Base-by-base conservation (phyloP, 495 filamentous ascomycete genomes). In the Penicillium cosmopolitanum region DNA sequence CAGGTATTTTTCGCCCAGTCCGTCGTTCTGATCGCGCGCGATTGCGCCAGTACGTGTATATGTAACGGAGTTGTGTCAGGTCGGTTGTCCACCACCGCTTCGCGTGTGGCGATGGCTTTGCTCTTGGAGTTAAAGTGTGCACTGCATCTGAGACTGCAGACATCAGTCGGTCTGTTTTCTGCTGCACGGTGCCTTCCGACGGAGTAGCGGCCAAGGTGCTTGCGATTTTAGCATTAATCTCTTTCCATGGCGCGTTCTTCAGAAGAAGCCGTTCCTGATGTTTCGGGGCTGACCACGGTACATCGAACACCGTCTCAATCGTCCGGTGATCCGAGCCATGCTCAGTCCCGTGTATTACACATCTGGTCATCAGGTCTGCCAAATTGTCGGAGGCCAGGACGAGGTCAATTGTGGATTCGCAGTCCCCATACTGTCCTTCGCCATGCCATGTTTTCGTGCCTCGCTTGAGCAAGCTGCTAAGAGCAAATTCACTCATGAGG, bases 241-340 rank as follows among this genome's bases (percentile, higher is more conserved):
- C 63, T 48, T 68, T 67, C 67, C 56, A 74, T 58, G 55, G 65
- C n/a, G 67, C 69, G 51, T 73, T 72, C 51, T 72, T 70, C 12
- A 68, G 53, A 11, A 71, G 63, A 34, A 73, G 64, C 61, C 62
- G 53, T 33, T 63, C 68, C 53, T 52, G 40, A 46, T 56, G 48
- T 43, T 55, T 61, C 21, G 48, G 58, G 19, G 51, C 43, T 28
- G 58, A 19, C 54, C 38, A 53, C 21, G 56, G 54, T 10, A 56
- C 55, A 50, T 68, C 53, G 56, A 76, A 66, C 11, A 65, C 57
- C 8, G 67, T 70, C 52, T 67, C 51, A 58, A 77, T 74, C 10
- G 73, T 46, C 33, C 58, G 33, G 58, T 75, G 64, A 46, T 77
- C 72, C 13, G 74, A 77, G 23, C 71, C 62, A 57, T 77, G 62